Conservation (phyloP, 2,329 filamentous ascomycete genomes). For the Alternaria longipes region DNA sequence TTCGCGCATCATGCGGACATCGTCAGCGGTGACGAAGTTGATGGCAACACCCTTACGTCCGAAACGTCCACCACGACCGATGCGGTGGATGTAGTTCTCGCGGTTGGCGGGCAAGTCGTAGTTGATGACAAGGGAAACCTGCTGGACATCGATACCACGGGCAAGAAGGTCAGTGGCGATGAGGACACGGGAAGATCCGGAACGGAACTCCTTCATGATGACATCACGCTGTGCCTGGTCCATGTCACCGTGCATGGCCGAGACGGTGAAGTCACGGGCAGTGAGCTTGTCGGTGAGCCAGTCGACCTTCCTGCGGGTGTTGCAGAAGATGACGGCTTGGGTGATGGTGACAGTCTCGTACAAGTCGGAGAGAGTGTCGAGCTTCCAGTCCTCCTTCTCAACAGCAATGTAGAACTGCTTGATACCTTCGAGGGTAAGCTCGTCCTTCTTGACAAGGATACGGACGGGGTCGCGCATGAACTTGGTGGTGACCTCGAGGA, state of each 20-base stretch:
- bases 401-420: slow-evolving; percentile 99
- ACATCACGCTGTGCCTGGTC: slow-evolving; percentile 96
- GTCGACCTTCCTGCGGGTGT: slow-evolving; percentile 99
- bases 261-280: slow-evolving; percentile 98
- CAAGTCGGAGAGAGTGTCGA: slow-evolving; percentile 97
- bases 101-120: slow-evolving; percentile 99
- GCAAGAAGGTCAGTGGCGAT: slow-evolving; percentile 98
- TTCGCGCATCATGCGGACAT: slow-evolving; percentile 99
- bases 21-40: slow-evolving; percentile 99
- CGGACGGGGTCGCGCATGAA: slow-evolving; percentile 99
- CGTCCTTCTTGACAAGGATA: slow-evolving; percentile 99
- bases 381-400: slow-evolving; percentile 99
- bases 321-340: slow-evolving; percentile 99
- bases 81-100: slow-evolving; percentile 99
- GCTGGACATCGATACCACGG: slow-evolving; percentile 99
- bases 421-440: slow-evolving; percentile 99
- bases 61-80: slow-evolving; percentile 99
- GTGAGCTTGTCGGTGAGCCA: slow-evolving; percentile 99
- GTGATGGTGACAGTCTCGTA: slow-evolving; percentile 99
- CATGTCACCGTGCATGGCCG: slow-evolving; percentile 99
- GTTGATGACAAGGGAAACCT: slow-evolving; percentile 99
- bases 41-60: slow-evolving; percentile 99
- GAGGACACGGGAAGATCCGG: slow-evolving; percentile 95
- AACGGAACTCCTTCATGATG: slow-evolving; percentile 99
- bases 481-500: slow-evolving; percentile 99